Evolutionary conservation across 108 stramenopile species (phyloP).

Genomic region (Ochromonas danica): DNA sequence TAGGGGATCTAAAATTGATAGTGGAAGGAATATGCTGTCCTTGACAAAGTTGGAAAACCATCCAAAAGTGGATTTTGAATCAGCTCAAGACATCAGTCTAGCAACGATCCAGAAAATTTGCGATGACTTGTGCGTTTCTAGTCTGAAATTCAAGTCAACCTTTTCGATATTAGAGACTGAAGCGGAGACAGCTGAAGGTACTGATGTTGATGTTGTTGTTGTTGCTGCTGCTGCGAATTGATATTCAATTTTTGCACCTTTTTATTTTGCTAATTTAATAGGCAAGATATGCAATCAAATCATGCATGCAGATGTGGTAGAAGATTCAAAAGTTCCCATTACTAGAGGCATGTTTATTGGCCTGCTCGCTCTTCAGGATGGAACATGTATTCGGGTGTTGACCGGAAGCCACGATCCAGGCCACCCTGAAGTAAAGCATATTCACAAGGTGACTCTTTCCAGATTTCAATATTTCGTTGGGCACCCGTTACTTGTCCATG

Average conservation of each 20-base stretch:
- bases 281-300: slow-evolving; percentile 16
- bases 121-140: slow-evolving; percentile 15
- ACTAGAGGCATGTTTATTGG: slow-evolving; percentile 15
- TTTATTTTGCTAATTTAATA: slow-evolving; percentile 18
- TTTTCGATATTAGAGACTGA: slow-evolving; percentile 17
- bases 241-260: slow-evolving; percentile 17
- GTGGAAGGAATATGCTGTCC: slow-evolving; percentile 14
- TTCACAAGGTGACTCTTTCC: slow-evolving; percentile 15
- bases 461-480: slow-evolving; percentile 17
- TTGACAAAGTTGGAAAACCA: slow-evolving; percentile 16
- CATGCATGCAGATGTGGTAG: slow-evolving; percentile 14
- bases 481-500: slow-evolving; percentile 13
- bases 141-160: slow-evolving; percentile 15
- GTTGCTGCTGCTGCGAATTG: slow-evolving; percentile 13
- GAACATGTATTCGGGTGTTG: slow-evolving; percentile 15
- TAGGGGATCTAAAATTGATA: slow-evolving; percentile 17
- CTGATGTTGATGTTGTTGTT: slow-evolving; percentile 16
- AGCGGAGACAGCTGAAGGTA: slow-evolving; percentile 13
- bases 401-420: slow-evolving; percentile 12
- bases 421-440: slow-evolving; percentile 15
- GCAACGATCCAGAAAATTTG: slow-evolving; percentile 15
- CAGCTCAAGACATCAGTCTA: slow-evolving; percentile 15
- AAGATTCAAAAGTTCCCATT: slow-evolving; percentile 10
- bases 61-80: slow-evolving; percentile 10
- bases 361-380: slow-evolving; percentile 13